Conservation (phyloP, 148 eudicot species). For the Fagopyrum tataricum region DNA sequence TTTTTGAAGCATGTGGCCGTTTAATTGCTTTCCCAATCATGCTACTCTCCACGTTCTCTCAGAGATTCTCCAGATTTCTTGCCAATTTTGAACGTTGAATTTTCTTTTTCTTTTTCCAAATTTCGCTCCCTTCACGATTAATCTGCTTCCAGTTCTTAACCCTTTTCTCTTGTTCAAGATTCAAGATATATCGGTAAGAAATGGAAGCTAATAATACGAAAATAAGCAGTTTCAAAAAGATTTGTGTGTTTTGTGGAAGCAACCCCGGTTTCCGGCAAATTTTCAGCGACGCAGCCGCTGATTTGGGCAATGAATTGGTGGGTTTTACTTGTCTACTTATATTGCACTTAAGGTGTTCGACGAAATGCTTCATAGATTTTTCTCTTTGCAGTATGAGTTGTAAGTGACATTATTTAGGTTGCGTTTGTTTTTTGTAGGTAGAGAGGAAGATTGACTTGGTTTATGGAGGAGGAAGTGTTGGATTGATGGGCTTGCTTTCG, state of each 20-base stretch:
- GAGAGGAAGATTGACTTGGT: conserved; percentile 81
- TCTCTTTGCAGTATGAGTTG: background rate
- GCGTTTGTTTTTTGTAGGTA: conserved; percentile 38
- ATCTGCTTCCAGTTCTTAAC: background rate
- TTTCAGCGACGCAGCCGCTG: conserved; percentile 86
- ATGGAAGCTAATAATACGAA: conserved; percentile 31
- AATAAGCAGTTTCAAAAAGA: conserved; percentile 52
- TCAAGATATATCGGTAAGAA: background rate
- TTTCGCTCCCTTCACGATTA: background rate
- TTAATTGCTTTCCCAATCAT: background rate
- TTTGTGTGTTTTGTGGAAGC: conserved; percentile 96
- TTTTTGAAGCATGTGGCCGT: background rate
- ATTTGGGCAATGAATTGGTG: conserved; percentile 83
- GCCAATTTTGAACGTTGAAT: background rate
- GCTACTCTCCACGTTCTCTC: background rate
- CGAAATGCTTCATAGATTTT: conserved; percentile 13
- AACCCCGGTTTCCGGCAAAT: conserved; percentile 67
- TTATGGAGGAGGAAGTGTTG: conserved; percentile 96
- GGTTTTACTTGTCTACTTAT: too few relatives aligned
- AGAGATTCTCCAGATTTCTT: background rate
- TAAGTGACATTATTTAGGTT: background rate
- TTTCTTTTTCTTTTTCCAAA: too few relatives aligned
- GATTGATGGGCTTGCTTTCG: conserved; percentile 87
- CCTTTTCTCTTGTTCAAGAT: background rate
- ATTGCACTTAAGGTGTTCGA: conserved; percentile 23